Evolutionary conservation across 2,329 filamentous ascomycete species (phyloP).

Genomic region (Phyllachora maydis): DNA sequence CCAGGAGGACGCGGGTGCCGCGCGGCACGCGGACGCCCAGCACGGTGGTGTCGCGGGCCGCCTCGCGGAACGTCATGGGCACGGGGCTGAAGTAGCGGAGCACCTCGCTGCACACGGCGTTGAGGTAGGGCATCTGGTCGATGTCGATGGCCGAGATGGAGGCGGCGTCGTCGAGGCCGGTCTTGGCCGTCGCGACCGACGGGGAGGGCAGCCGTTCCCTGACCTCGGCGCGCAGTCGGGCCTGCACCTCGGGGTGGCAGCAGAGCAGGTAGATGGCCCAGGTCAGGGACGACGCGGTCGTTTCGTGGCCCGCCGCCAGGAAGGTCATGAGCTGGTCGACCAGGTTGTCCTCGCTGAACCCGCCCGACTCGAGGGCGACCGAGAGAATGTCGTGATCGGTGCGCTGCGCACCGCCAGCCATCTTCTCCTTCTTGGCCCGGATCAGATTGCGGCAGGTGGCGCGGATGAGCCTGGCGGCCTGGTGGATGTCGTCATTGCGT

Average conservation of each 20-base stretch:
- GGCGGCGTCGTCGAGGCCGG: no score
- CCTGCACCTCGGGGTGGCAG: conserved; percentile 42
- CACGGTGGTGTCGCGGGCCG: conserved; percentile 43
- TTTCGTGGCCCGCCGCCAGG: conserved; percentile 65
- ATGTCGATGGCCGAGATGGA: conserved; percentile 34
- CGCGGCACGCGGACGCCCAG: conserved; percentile 44
- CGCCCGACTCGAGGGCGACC: conserved; percentile 56
- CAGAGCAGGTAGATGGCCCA: conserved; percentile 57
- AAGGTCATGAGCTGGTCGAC: conserved; percentile 84
- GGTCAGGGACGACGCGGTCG: conserved; percentile 54
- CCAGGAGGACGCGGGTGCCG: conserved; percentile 47
- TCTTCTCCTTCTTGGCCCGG: conserved; percentile 39
- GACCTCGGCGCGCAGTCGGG: conserved; percentile 46
- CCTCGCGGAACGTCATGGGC: conserved; percentile 46
- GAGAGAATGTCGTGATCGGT: conserved; percentile 56
- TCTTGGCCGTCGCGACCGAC: conserved; percentile 8
- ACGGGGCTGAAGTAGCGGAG: conserved; percentile 57
- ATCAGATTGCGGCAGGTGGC: conserved; percentile 48
- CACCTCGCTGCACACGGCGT: conserved; percentile 60
- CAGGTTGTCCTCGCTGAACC: conserved; percentile 60
- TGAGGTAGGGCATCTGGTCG: conserved; percentile 58
- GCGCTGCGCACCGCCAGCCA: conserved; percentile 22
- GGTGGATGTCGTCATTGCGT: conserved; percentile 43
- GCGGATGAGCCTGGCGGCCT: conserved; percentile 38
- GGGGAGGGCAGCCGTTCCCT: conserved; percentile 33